Percentiles rank a stretch among this genome's conserved stretches.
phyloP scores from a whole-genome alignment of 345 rosid species.

The Heritiera fomes region DNA sequence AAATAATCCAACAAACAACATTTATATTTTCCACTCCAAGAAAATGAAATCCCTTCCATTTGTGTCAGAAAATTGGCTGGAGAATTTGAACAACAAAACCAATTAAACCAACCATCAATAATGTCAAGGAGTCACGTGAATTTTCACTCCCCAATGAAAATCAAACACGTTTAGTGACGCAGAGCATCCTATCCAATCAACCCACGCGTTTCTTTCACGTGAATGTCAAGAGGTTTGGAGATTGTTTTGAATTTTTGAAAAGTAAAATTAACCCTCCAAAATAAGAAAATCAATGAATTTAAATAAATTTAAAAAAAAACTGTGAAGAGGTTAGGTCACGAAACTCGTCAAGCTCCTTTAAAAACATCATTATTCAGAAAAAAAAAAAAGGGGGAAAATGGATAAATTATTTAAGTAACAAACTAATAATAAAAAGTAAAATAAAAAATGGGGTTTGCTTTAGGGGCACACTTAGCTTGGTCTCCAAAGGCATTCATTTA shows the following conservation, averaged over 20 bases:
- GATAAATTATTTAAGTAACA: not conserved
- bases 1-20: not conserved
- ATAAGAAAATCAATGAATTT: not conserved
- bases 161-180: not conserved
- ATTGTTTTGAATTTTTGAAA: not conserved
- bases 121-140: no score
- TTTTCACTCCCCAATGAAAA: not conserved
- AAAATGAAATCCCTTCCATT: not conserved
- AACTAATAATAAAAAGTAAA: not conserved
- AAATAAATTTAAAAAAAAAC: not conserved
- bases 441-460: not conserved
- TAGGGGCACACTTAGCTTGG: slow-evolving; percentile 7
- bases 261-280: slow-evolving; percentile 10
- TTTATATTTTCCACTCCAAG: not conserved
- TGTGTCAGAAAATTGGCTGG: not conserved
- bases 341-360: slow-evolving; percentile 33
- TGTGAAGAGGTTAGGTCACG: slow-evolving; percentile 41
- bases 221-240: not conserved
- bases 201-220: not conserved
- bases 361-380: not conserved
- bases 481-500: slow-evolving; percentile 30
- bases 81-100: no score
- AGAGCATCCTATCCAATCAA: not conserved
- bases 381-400: not conserved
- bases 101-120: no score